Base-by-base conservation (phyloP, 768 basidiomycete genomes). In the Erythrobasidium yunnanense region DNA sequence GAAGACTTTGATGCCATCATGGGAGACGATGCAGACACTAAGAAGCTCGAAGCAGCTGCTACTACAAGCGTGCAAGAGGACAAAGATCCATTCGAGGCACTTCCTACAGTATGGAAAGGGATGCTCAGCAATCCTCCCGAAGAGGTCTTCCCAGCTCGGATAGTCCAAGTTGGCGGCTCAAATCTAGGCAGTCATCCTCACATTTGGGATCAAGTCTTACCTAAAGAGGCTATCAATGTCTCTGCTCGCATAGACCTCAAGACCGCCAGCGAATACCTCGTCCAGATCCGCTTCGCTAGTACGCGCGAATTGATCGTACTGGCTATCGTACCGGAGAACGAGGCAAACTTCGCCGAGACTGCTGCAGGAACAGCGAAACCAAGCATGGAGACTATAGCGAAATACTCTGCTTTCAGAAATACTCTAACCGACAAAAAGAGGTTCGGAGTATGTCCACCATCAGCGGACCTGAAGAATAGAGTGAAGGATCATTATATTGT, bases 401-500 rank as follows among this genome's bases (percentile, higher is more conserved):
- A 68, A 65, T 67, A 71, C 38, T 17, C 23, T 2, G 68, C 69
- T 65, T 55, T 71, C 34, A 27, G 68, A 60, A 52, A 69, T 20
- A 50, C 47, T n/a, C 70, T 69, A 65, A 15, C 58, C 27, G 34
- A 65, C 29, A 68, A 56, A 23, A 68, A 71, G 30, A 68, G 73
- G 1, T 50, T 67, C 27, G 73, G 73, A n/a, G 73, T 73, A 20
- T 51, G 67, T 52, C 69, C 57, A 5, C 55, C 55, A 7, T 42
- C 66, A 5, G 42, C 55, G 22, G 68, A 67, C 52, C 15, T 71
- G 18, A 77, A 82, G 71, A 80, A 83, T 63, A 86, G 87, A 42
- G 90, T 89, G 33, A 85, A 87, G 63, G 90, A 93, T 74, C 77
- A 92, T 34, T 93, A 93, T 71, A 82, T 92, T 70, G 81, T 92